A percentile compares a stretch with the other conserved stretches of the same genome.
Conservation (phyloP, 2,329 filamentous ascomycete species). For the Aspergillus fumigatiaffinis region DNA sequence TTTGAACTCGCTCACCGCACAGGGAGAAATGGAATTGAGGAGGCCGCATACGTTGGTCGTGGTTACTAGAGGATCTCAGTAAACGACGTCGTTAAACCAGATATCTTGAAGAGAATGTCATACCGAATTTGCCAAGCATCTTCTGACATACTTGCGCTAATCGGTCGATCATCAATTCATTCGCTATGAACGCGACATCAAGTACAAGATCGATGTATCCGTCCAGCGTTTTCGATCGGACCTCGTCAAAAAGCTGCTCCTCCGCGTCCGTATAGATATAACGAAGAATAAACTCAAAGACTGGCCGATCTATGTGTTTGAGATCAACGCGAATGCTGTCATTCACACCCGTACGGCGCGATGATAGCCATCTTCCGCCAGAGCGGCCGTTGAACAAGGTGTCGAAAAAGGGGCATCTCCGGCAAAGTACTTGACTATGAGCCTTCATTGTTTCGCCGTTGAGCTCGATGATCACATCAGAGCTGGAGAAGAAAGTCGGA, state of each 20-base stretch:
- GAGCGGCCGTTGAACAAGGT: conserved; percentile 87
- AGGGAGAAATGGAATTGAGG: conserved; percentile 81
- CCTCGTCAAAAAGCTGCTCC: conserved; percentile 73
- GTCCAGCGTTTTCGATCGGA: conserved; percentile 68
- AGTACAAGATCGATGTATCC: conserved; percentile 85
- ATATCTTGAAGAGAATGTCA: conserved; percentile 18
- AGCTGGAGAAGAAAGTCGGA: conserved; percentile 68
- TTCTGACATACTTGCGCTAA: conserved; percentile 86
- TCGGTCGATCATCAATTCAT: conserved; percentile 92
- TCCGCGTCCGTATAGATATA: conserved; percentile 83
- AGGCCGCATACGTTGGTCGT: conserved; percentile 81
- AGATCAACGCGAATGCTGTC: conserved; percentile 69
- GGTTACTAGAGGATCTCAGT: conserved; percentile 52
- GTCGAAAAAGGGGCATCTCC: conserved; percentile 87
- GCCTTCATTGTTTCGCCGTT: conserved; percentile 64
- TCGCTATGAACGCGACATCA: conserved; percentile 83
- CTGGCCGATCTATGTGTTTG: conserved; percentile 68
- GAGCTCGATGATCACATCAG: conserved; percentile 75
- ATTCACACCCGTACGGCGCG: conserved; percentile 51
- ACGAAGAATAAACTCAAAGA: conserved; percentile 74
- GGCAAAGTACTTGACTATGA: conserved; percentile 76
- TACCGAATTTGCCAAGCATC: conserved; percentile 72
- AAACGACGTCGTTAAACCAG: conserved; percentile 2
- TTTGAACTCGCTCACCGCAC: conserved; percentile 80
- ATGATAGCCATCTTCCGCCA: conserved; percentile 75